Evolutionary conservation across 192 early-diverging fungal genomes (phyloP).

Genomic region (Coemansia sp.): DNA sequence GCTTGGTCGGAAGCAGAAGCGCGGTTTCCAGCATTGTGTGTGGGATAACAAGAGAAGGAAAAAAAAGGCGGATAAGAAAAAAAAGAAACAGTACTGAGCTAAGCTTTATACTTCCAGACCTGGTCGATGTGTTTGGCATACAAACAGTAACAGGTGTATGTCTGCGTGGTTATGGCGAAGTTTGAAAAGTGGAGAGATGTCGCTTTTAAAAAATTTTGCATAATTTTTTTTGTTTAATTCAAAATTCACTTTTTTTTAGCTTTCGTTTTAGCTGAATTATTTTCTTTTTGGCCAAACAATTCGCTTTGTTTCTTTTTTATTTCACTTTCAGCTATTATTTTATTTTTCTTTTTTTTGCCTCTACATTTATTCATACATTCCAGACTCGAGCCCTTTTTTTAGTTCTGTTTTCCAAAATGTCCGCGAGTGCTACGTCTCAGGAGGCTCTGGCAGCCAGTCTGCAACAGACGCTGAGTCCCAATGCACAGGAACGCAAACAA

Average conservation of each 20-base stretch:
- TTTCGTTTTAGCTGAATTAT: too few species aligned
- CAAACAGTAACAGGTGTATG: too few species aligned
- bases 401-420: slow-evolving; percentile 21
- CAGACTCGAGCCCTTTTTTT: neutral
- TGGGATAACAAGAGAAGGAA: neutral
- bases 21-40: slow-evolving; percentile 5
- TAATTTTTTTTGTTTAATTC: too few species aligned
- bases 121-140: too few species aligned
- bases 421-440: slow-evolving; percentile 16
- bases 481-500: slow-evolving; percentile 54
- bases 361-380: neutral
- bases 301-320: neutral
- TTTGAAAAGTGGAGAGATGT: too few species aligned
- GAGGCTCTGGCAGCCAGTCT: slow-evolving; percentile 47
- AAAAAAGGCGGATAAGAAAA: neutral
- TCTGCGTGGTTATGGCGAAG: too few species aligned
- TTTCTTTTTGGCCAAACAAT: too few species aligned
- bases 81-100: neutral
- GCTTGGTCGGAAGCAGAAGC: slow-evolving; percentile 20
- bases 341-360: slow-evolving; percentile 1
- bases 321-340: neutral
- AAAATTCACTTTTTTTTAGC: too few species aligned
- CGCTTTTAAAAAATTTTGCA: too few species aligned
- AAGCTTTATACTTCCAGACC: too few species aligned
- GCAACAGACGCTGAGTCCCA: slow-evolving; percentile 48